Percentiles rank a stretch among this genome's conserved stretches.
Conservation (phyloP, 2,329 filamentous ascomycete genomes). For the Beauveria australis region DNA sequence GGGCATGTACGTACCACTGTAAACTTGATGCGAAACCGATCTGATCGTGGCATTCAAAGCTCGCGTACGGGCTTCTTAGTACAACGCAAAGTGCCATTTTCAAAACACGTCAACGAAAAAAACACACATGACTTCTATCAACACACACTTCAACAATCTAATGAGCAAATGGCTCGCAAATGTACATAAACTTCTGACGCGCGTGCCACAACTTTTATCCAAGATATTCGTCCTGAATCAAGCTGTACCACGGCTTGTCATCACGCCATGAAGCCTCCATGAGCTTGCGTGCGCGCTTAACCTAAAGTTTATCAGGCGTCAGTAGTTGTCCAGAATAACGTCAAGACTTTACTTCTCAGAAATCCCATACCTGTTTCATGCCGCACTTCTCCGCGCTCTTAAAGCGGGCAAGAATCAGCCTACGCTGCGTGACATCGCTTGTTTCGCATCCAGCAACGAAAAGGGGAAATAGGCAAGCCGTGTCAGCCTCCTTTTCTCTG, state of each 20-base stretch:
- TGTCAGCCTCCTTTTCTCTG: conserved; percentile 62
- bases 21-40: not conserved
- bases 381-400: conserved; percentile 62
- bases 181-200: not conserved
- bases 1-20: not conserved
- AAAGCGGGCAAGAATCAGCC: conserved; percentile 57
- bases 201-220: conserved; percentile 33
- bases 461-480: conserved; percentile 69
- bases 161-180: not conserved
- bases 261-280: conserved; percentile 65
- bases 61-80: not conserved
- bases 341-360: too few relatives aligned
- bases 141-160: conserved; percentile 5
- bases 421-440: conserved; percentile 43
- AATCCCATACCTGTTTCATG: conserved; percentile 58
- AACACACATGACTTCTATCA: conserved; percentile 2
- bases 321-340: not conserved
- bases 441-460: conserved; percentile 78
- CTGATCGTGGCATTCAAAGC: conserved; percentile 1
- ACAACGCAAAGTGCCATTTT: conserved; percentile 3
- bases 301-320: conserved; percentile 25
- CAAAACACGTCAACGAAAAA: not conserved
- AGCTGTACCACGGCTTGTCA: conserved; percentile 59
- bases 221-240: conserved; percentile 61
- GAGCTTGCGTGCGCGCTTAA: conserved; percentile 50